Evolutionary conservation across 1,139 yeast species (phyloP).

Genomic region (Blastobotrys persicus): DNA sequence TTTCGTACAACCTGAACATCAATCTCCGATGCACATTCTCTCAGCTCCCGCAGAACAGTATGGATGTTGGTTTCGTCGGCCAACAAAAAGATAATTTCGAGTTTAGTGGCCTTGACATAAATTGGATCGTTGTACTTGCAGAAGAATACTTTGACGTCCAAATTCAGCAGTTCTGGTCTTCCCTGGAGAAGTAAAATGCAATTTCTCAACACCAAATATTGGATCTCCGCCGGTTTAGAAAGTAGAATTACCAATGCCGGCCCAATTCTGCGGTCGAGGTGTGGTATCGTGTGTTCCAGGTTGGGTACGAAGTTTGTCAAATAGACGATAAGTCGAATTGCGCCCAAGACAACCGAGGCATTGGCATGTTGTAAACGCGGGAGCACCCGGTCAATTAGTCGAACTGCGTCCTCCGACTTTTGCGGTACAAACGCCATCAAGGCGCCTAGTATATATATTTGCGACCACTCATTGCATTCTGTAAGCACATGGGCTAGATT

Average conservation of each 20-base stretch:
- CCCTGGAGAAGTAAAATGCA: constrained; percentile 72
- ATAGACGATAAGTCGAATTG: constrained; percentile 71
- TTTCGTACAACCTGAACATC: constrained; percentile 84
- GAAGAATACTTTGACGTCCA: constrained; percentile 76
- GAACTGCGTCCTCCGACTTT: constrained; percentile 59
- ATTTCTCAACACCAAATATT: constrained; percentile 77
- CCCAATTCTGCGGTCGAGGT: constrained; percentile 61
- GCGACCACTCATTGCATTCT: constrained; percentile 78
- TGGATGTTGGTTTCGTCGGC: constrained; percentile 65
- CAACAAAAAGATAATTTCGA: constrained; percentile 77
- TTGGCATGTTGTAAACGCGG: constrained; percentile 82
- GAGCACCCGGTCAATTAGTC: constrained; percentile 61
- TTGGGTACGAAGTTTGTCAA: constrained; percentile 62
- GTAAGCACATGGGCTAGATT: constrained; percentile 50
- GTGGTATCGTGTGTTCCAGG: constrained; percentile 44
- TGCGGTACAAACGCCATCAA: constrained; percentile 72
- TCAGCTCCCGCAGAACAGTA: constrained; percentile 68
- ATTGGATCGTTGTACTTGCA: constrained; percentile 83
- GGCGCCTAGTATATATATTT: constrained; percentile 65
- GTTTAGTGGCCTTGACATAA: constrained; percentile 84
- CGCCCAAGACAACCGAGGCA: constrained; percentile 75
- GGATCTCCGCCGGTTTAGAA: constrained; percentile 79
- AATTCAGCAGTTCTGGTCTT: constrained; percentile 55
- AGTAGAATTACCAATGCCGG: constrained; percentile 69
- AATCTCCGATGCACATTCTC: constrained; percentile 83